Base-by-base conservation (phyloP, 306 rosid genomes). In the Cicer judaicum region DNA sequence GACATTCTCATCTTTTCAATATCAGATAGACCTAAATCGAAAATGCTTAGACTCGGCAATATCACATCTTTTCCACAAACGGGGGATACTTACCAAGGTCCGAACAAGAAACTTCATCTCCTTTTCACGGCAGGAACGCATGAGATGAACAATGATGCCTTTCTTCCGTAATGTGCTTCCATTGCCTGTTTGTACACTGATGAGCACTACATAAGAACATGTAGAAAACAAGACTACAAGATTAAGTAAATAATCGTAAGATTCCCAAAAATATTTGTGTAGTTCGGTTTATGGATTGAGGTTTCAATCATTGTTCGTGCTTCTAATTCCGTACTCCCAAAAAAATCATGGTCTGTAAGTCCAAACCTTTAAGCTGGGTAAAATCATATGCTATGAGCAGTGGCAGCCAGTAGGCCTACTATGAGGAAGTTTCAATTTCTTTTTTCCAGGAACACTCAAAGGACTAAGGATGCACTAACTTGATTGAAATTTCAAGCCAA, bases 81-180 rank as follows among this genome's bases (percentile, higher is more conserved):
- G 2, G 13, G 50, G 67, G 78, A 59, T 41, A 69, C 54, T 90
- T 93, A 93, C 98, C 98, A 93, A 86, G 72, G 98, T 90, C 47
- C 98, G 90, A 73, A 93, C 97, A 73, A 93, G 96, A 85, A 87
- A 91, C 87, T 93, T 93, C 70, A 88, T 88, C 87, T 93, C 98
- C 86, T 88, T 93, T 86, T 91, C 98, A 50, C 96, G 89, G 68
- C 97, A 93, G 47, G 96, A 87, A 46, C 91, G 82, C 91, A 93
- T 82, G 81, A 93, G 98, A 86, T 80, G 88, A 75, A 89, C 79
- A 68, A 90, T 88, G 63, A 93, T 82, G 79, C 83, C 87, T 89
- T 88, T 93, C 95, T 91, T 93, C 56, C 93, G 87, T 49, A 44
- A 72, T 55, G 85, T 89, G 84, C 98, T 93, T 84, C 98, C 96